These are phyloP conservation scores for Eucalyptus albens DNA, from an alignment of 345 rosid species.

Conservation along the genomic window DNA sequence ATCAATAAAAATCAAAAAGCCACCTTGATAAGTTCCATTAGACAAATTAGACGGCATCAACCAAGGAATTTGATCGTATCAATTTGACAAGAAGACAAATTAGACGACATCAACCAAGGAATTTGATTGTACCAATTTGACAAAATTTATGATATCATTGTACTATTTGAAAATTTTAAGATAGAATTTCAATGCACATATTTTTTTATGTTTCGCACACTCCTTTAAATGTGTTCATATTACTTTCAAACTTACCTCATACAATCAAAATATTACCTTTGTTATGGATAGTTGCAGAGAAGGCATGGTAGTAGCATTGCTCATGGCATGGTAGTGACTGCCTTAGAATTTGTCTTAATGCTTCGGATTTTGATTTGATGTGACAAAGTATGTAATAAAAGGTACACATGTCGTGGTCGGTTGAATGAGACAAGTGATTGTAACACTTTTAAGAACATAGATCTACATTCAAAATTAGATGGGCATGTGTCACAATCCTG, in stretches of 20 bases:
- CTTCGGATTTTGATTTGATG: not conserved
- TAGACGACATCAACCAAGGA: rapidly evolving
- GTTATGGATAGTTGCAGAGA: not conserved
- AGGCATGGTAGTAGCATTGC: not conserved
- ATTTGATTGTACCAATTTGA: not conserved
- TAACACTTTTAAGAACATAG: not conserved
- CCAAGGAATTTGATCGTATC: not conserved
- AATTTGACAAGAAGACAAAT: not conserved
- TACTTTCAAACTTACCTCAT: not conserved
- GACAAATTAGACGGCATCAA: not conserved
- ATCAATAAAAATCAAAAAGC: not conserved
- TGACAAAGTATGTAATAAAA: not conserved
- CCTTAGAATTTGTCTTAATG: not conserved
- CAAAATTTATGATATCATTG: not conserved
- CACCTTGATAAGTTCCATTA: rapidly evolving
- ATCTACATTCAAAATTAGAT: not conserved
- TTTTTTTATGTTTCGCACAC: not conserved
- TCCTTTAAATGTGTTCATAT: not conserved
- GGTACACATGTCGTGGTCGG: not conserved
- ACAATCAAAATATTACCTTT: not conserved
- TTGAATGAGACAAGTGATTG: not conserved
- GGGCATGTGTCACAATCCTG: not conserved
- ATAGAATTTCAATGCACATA: not conserved
- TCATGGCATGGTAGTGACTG: not conserved
- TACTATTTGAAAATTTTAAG: not conserved